A percentile compares a stretch with the other conserved stretches of the same genome.
phyloP scores from a whole-genome alignment of 495 filamentous ascomycete genomes.

The Penicillium canariense region DNA sequence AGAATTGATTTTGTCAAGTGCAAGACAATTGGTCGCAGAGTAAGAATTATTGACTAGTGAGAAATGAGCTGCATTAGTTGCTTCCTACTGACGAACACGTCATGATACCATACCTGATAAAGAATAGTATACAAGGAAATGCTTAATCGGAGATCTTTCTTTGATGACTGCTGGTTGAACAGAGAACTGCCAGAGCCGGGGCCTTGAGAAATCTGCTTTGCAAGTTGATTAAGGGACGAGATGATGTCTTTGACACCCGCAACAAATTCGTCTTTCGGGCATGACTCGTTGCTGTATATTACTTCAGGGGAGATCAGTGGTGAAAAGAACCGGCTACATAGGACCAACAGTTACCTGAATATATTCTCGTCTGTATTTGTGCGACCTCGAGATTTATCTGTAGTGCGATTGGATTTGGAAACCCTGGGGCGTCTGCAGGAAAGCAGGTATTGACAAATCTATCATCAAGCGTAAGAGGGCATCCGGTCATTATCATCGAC shows the following conservation, averaged over 20 bases:
- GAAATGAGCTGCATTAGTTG: background rate
- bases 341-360: background rate
- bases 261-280: conserved; percentile 1
- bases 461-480: background rate
- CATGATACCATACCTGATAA: conserved; percentile 2
- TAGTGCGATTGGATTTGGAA: conserved; percentile 5
- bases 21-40: conserved; percentile 1
- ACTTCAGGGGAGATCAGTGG: background rate
- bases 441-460: background rate
- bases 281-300: conserved; percentile 3
- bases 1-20: conserved; percentile 6
- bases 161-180: background rate
- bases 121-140: conserved; percentile 6
- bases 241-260: conserved; percentile 5
- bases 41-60: conserved; percentile 6
- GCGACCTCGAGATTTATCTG: conserved; percentile 8
- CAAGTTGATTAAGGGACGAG: conserved; percentile 1
- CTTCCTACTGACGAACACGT: background rate
- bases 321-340: background rate
- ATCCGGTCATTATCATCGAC: conserved; percentile 1
- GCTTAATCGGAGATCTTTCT: background rate
- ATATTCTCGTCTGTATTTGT: conserved; percentile 6
- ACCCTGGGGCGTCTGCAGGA: conserved; percentile 2
- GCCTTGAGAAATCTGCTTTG: background rate
- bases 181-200: background rate